Base-by-base conservation (phyloP, 23 red algal genomes). In the Gracilaria vermiculophylla region DNA sequence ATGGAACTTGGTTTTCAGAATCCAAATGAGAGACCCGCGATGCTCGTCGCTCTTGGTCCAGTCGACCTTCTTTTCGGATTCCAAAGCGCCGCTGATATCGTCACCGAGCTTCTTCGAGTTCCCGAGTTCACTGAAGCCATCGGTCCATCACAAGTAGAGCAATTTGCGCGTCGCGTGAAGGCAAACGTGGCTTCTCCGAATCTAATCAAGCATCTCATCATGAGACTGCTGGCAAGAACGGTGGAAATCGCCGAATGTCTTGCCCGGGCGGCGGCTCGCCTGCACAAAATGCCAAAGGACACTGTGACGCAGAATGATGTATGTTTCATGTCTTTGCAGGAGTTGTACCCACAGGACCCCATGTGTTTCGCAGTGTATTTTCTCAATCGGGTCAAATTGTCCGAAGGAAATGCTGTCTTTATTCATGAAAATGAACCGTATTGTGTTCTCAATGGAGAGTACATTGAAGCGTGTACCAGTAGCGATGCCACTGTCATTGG, bases 301-400 rank as follows among this genome's bases (percentile, higher is more conserved):
- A 35, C 53, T 62, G 21, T 88, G 36, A 77, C 84, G 0, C 69
- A 88, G 50, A 67, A 43, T 21, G 84, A 88, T 67, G 27, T 23
- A 14, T 57, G 45, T 29, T 69, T 88, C 36, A 47, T 88, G 49
- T 43, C 66, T 8, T 33, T 88, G 35, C 69, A 76, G 23, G 35
- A 65, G n/a, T 41, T 56, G 15, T 88, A 45, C 66, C 84, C 84
- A 9, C 64, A 62, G 45, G 84, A 88, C 53, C 69, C 84, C 19
- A 70, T 70, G 28, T 88, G 84, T 32, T 88, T 88, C 42, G 53
- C 72, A 0, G 84, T 67, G 23, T 88, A 88, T 65, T 78, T 88
- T 44, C 66, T 88, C 16, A 76, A 88, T 40, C 67, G 52, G 0
- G 37, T 88, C 20, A 42, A 76, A 37, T 19, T 88, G 69, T 15